Percentiles rank a stretch among this genome's conserved stretches.
These are phyloP conservation scores for Delonix regia DNA, from an alignment of 306 rosid species.

Conservation along the genomic window DNA sequence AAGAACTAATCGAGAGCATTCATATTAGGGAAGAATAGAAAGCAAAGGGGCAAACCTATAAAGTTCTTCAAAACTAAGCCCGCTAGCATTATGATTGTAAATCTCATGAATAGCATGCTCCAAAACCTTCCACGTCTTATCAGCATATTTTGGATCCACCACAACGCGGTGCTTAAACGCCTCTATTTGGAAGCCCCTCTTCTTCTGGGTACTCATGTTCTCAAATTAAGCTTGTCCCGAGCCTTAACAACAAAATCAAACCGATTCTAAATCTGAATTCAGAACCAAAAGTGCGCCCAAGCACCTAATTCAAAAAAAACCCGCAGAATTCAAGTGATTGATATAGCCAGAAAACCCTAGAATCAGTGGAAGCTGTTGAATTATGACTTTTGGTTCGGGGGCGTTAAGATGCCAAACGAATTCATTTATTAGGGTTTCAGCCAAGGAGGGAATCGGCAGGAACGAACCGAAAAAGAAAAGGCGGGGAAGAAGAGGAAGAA, in stretches of 20 bases:
- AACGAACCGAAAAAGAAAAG: neutral
- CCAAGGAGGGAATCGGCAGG: neutral
- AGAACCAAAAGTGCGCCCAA: neutral
- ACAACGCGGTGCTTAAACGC: slow-evolving; percentile 55
- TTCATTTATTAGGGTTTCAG: neutral
- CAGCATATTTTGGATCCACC: slow-evolving; percentile 58
- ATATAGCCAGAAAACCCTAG: slow-evolving; percentile 8
- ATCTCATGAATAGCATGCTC: slow-evolving; percentile 63
- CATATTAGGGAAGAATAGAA: neutral
- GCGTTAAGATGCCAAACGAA: neutral
- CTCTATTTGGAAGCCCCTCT: slow-evolving; percentile 47
- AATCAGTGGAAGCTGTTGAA: neutral
- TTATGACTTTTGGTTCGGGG: neutral
- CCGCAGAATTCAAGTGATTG: neutral
- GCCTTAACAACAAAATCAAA: neutral
- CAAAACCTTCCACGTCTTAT: slow-evolving; percentile 57
- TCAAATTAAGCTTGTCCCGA: neutral
- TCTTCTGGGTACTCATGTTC: slow-evolving; percentile 51
- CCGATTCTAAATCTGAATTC: neutral
- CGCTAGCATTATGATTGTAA: slow-evolving; percentile 57
- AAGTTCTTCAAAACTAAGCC: slow-evolving; percentile 58
- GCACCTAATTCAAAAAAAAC: neutral
- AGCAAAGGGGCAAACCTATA: slow-evolving; percentile 45
- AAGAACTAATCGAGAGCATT: neutral
- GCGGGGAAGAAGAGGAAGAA: neutral